Percentiles rank a stretch among this genome's conserved stretches.
Conservation (phyloP, 352 stramenopile genomes). For the Blastocystis sp. region DNA sequence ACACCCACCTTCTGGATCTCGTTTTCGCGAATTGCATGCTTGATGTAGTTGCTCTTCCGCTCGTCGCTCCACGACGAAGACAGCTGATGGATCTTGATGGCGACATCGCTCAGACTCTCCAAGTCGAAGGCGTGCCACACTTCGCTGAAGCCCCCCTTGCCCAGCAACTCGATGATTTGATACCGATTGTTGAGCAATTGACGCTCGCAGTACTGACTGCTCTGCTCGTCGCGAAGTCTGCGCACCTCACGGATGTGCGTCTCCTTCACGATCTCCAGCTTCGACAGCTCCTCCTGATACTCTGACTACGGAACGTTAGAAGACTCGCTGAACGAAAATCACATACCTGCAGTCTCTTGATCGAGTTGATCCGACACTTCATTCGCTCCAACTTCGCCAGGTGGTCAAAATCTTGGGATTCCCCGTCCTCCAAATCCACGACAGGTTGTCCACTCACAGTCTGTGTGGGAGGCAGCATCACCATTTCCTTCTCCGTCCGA, state of each 20-base stretch:
- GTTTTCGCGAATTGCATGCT: slow-evolving; percentile 84
- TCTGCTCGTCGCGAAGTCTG: slow-evolving; percentile 52
- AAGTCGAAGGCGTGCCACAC: slow-evolving; percentile 75
- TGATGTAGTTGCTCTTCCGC: slow-evolving; percentile 82
- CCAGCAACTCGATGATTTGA: slow-evolving; percentile 75
- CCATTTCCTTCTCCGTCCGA: not conserved
- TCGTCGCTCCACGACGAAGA: slow-evolving; percentile 77
- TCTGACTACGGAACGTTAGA: not conserved
- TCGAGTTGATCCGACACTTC: not conserved
- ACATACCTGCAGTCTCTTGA: not conserved
- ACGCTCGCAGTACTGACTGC: slow-evolving; percentile 63
- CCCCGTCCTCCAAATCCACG: not conserved
- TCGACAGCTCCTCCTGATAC: slow-evolving; percentile 16
- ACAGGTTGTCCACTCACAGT: not conserved
- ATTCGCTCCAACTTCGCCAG: slow-evolving; percentile 17
- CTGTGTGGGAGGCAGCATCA: not conserved
- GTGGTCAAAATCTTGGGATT: slow-evolving; percentile 43
- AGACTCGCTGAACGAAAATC: not conserved
- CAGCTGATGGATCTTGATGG: slow-evolving; percentile 84
- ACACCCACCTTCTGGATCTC: slow-evolving; percentile 74
- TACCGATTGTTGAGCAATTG: slow-evolving; percentile 72
- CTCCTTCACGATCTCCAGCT: slow-evolving; percentile 49
- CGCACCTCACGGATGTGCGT: slow-evolving; percentile 50
- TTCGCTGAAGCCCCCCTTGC: slow-evolving; percentile 84
- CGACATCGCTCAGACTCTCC: slow-evolving; percentile 70